Percentiles rank a stretch among this genome's conserved stretches.
Evolutionary conservation across 2,329 filamentous ascomycete species (phyloP).

Genomic region (Monosporascus sp.): DNA sequence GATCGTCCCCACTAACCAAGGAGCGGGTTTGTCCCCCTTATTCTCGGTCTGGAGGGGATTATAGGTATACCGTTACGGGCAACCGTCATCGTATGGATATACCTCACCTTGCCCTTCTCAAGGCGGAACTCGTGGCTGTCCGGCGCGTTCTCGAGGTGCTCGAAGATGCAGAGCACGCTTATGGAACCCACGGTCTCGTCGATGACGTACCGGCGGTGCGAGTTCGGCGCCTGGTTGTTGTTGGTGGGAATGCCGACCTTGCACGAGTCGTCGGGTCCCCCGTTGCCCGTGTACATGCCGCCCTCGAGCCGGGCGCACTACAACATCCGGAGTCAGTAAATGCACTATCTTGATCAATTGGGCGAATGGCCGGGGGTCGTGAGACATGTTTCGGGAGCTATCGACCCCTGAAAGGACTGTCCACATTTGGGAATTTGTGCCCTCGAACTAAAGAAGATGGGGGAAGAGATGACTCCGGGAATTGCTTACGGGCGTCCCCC

Average conservation of each 20-base stretch:
- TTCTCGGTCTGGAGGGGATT: neutral
- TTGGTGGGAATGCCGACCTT: slow-evolving; percentile 23
- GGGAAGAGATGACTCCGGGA: no score
- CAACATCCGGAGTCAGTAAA: no score
- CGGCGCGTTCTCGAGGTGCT: slow-evolving; percentile 21
- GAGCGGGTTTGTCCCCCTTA: neutral
- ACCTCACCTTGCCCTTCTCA: slow-evolving; percentile 24
- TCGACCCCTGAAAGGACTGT: no score
- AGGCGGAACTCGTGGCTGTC: slow-evolving; percentile 27
- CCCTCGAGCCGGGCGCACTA: slow-evolving; percentile 29
- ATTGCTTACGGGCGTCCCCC: slow-evolving; percentile 30
- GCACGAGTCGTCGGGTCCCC: slow-evolving; percentile 21
- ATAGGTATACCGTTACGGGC: slow-evolving; percentile 10
- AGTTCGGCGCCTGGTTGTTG: slow-evolving; percentile 21
- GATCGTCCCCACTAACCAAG: no score
- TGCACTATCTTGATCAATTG: no score
- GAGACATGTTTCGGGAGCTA: no score
- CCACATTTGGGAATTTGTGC: no score
- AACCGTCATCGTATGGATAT: slow-evolving; percentile 26
- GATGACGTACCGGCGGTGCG: slow-evolving; percentile 26
- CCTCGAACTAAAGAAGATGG: no score
- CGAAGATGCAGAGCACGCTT: slow-evolving; percentile 25
- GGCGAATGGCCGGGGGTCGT: no score
- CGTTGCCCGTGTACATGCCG: slow-evolving; percentile 20
- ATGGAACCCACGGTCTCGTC: slow-evolving; percentile 24